These are phyloP conservation scores for Conticribra weissflogii DNA, from an alignment of 108 stramenopile genomes.

Conservation along the genomic window DNA sequence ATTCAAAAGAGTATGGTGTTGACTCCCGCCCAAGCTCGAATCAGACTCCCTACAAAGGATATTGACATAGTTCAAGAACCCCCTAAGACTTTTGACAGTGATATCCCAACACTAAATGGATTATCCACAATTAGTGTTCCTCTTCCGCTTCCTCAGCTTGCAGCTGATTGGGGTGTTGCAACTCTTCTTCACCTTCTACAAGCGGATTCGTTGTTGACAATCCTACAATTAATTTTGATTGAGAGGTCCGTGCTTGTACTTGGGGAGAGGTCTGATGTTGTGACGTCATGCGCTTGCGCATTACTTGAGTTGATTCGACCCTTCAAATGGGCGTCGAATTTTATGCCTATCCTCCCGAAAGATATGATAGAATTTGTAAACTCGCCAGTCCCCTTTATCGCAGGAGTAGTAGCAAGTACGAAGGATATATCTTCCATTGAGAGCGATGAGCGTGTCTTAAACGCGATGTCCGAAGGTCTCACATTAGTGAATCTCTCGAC, in stretches of 20 bases:
- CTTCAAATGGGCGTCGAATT: conserved; percentile 13
- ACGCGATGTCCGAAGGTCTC: conserved; percentile 28
- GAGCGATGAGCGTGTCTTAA: conserved; percentile 13
- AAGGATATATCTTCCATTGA: not conserved
- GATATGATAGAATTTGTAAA: conserved; percentile 25
- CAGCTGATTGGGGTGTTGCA: conserved; percentile 18
- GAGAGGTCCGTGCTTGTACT: conserved; percentile 14
- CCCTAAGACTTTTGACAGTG: conserved; percentile 1
- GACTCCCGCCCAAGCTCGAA: conserved; percentile 1
- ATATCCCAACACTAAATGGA: conserved; percentile 9
- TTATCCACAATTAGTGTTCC: conserved; percentile 8
- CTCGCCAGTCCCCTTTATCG: conserved; percentile 34
- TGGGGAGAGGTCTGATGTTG: conserved; percentile 12
- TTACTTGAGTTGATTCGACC: conserved; percentile 12
- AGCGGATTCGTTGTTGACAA: not conserved
- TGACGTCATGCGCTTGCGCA: conserved; percentile 8
- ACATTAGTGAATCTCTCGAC: conserved; percentile 23
- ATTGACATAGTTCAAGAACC: not conserved
- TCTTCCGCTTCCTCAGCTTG: conserved; percentile 20
- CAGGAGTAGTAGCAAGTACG: conserved; percentile 14
- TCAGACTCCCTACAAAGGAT: conserved; percentile 1
- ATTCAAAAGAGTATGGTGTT: conserved; percentile 5
- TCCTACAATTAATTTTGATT: conserved; percentile 14
- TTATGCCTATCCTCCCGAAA: conserved; percentile 14
- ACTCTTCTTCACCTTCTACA: conserved; percentile 1